Conservation (phyloP, 2,329 filamentous ascomycete genomes). For the Meredithiella fracta region DNA sequence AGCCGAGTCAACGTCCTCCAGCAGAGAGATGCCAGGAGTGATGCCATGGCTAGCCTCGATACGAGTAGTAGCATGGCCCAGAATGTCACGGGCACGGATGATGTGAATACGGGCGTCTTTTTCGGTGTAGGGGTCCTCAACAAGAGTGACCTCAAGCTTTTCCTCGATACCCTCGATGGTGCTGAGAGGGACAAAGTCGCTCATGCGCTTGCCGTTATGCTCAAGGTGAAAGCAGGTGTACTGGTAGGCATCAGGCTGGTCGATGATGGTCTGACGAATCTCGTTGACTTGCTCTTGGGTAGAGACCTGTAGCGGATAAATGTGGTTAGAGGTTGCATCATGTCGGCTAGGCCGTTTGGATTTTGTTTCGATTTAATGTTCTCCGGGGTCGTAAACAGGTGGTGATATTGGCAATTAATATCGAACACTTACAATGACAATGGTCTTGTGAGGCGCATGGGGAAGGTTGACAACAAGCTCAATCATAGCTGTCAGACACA, state of each 20-base stretch:
- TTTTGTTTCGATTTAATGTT: constrained; percentile 10
- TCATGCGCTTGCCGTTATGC: constrained; percentile 73
- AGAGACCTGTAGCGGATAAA: constrained; percentile 44
- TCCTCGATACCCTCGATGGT: constrained; percentile 67
- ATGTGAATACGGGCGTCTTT: constrained; percentile 95
- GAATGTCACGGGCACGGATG: constrained; percentile 76
- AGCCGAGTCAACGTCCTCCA: constrained; percentile 50
- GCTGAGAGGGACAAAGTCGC: constrained; percentile 84
- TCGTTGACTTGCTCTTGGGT: constrained; percentile 94
- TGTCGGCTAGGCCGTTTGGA: too few relatives aligned
- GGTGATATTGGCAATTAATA: constrained; percentile 17
- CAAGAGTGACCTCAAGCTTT: constrained; percentile 62
- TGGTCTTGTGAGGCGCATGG: constrained; percentile 7
- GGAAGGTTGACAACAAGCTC: constrained; percentile 13
- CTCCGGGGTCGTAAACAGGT: constrained; percentile 1
- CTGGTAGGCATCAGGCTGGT: constrained; percentile 80
- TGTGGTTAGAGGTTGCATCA: too few relatives aligned
- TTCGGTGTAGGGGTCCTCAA: constrained; percentile 94
- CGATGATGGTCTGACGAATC: constrained; percentile 89
- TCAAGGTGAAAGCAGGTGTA: constrained; percentile 99
- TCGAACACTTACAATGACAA: constrained; percentile 10
- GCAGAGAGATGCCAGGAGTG: constrained; percentile 67
- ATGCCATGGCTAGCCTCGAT: constrained; percentile 78
- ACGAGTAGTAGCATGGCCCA: constrained; percentile 78
- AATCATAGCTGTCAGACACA: constrained; percentile 9